A percentile compares a stretch with the other conserved stretches of the same genome.
phyloP scores from a whole-genome alignment of 768 basidiomycete species.

The Butyriboletus loyo region DNA sequence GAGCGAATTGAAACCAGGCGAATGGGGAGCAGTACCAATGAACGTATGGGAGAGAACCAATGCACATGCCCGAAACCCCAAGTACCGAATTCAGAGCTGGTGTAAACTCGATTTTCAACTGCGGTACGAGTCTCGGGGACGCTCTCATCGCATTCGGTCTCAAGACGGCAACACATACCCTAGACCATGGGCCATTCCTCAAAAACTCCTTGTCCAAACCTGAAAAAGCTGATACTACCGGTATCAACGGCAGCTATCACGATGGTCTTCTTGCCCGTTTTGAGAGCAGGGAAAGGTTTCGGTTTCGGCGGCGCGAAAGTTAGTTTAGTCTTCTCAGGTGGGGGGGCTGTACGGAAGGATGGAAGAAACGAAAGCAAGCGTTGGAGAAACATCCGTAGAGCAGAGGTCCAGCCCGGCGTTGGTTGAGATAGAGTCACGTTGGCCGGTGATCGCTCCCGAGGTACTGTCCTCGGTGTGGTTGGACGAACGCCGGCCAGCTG shows the following conservation, averaged over 20 bases:
- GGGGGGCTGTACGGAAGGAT: not conserved
- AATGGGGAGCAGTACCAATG: not conserved
- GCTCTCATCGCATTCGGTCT: not conserved
- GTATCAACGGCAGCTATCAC: constrained; percentile 87
- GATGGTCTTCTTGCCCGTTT: constrained; percentile 79
- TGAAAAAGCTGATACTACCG: constrained; percentile 84
- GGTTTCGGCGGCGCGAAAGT: constrained; percentile 36
- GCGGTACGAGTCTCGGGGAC: not conserved
- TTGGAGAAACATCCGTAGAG: not conserved
- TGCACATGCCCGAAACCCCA: not conserved
- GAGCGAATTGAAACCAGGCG: not conserved
- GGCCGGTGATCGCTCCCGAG: constrained; percentile 1
- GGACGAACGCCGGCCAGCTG: not conserved
- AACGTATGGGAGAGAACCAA: not conserved
- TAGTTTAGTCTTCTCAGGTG: constrained; percentile 26
- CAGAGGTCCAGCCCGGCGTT: not conserved
- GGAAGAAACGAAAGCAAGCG: constrained; percentile 7
- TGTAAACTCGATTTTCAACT: not conserved
- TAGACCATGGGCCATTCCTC: constrained; percentile 73
- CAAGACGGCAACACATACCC: not conserved
- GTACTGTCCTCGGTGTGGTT: not conserved
- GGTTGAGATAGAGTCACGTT: not conserved
- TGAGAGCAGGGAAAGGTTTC: constrained; percentile 78
- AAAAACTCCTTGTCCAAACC: constrained; percentile 84
- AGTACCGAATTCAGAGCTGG: not conserved